phyloP scores from a whole-genome alignment of 805 yeast species.

The Ogataea pignaliae region DNA sequence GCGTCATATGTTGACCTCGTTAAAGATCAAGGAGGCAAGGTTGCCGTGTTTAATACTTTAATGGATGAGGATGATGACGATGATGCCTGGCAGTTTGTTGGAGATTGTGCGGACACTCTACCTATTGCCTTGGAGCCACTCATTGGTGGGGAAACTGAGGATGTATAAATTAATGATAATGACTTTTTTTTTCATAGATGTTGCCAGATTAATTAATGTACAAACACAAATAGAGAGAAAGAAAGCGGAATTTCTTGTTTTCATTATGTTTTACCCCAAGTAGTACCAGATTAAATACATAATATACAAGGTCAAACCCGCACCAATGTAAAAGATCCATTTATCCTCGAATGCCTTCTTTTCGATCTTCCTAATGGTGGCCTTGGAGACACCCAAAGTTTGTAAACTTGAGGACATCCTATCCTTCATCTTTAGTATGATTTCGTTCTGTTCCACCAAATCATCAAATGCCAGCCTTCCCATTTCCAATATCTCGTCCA shows the following conservation, averaged over 20 bases:
- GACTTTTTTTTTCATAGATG: neutral
- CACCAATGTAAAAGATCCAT: constrained; percentile 77
- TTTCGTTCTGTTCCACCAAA: constrained; percentile 77
- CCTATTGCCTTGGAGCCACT: constrained; percentile 63
- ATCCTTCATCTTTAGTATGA: constrained; percentile 56
- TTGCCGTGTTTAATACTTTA: constrained; percentile 80
- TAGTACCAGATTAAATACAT: constrained; percentile 66
- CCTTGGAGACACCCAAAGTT: constrained; percentile 82
- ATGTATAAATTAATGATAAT: no score
- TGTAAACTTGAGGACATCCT: constrained; percentile 63
- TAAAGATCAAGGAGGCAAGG: constrained; percentile 65
- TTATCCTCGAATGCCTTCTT: constrained; percentile 82
- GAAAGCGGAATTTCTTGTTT: neutral
- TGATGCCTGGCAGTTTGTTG: constrained; percentile 63
- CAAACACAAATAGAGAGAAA: neutral
- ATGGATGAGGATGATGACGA: constrained; percentile 43
- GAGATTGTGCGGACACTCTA: constrained; percentile 71
- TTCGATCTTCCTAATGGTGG: constrained; percentile 77
- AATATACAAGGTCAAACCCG: constrained; percentile 52
- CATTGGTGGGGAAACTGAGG: constrained; percentile 4
- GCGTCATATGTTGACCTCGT: constrained; percentile 85
- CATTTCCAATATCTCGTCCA: constrained; percentile 88
- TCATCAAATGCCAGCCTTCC: constrained; percentile 84
- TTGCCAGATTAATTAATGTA: neutral
- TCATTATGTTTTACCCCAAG: constrained; percentile 45